A percentile compares a stretch with the other conserved stretches of the same genome.
These are phyloP conservation scores for Allodekkera sacchari DNA, from an alignment of 805 yeast species.

Conservation along the genomic window DNA sequence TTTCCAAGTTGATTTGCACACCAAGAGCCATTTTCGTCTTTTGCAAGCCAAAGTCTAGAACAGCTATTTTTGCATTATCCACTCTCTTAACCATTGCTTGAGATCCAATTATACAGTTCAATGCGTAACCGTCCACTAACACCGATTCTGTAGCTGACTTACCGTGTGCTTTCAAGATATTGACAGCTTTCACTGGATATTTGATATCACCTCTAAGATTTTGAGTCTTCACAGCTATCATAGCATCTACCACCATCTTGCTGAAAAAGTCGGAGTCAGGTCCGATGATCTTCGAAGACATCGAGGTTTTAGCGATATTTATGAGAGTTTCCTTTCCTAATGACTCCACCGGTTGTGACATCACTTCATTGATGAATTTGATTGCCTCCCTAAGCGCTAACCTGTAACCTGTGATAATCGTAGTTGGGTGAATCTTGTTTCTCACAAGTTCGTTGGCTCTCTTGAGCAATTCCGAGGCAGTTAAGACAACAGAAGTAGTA, in stretches of 20 bases:
- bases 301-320: constrained; percentile 92
- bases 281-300: constrained; percentile 96
- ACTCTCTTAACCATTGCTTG: constrained; percentile 87
- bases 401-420: constrained; percentile 94
- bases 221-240: constrained; percentile 87
- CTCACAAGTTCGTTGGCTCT: constrained; percentile 91
- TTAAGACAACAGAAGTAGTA: constrained; percentile 90
- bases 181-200: constrained; percentile 96
- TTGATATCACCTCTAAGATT: constrained; percentile 80
- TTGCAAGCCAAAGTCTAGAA: constrained; percentile 86
- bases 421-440: constrained; percentile 94
- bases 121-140: constrained; percentile 87
- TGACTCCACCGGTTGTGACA: constrained; percentile 70
- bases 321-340: constrained; percentile 78
- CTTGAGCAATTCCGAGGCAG: constrained; percentile 86
- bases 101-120: constrained; percentile 94
- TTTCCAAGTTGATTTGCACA: constrained; percentile 91
- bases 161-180: constrained; percentile 93
- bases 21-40: constrained; percentile 98
- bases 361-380: constrained; percentile 74
- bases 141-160: constrained; percentile 82
- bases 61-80: constrained; percentile 70
- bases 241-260: constrained; percentile 87
- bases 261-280: constrained; percentile 87
- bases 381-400: constrained; percentile 88